Conservation (phyloP, 2,329 filamentous ascomycete species). For the Aureobasidium sp. region DNA sequence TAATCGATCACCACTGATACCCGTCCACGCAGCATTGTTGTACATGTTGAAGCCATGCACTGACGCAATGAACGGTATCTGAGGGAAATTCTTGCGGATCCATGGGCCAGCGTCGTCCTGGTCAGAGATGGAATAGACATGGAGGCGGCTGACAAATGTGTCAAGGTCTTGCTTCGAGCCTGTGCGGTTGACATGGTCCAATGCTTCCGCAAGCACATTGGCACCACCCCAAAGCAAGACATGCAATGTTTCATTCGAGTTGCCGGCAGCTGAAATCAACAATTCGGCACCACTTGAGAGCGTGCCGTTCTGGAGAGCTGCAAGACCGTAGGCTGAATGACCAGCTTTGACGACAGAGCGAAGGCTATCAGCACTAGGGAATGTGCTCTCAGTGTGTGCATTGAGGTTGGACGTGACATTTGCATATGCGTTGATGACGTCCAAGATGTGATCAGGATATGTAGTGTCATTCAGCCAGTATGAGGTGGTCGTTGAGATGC, state of each 20-base stretch:
- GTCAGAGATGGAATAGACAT: conserved; percentile 52
- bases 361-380: conserved; percentile 23
- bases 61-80: conserved; percentile 50
- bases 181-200: conserved; percentile 33
- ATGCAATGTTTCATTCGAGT: conserved; percentile 39
- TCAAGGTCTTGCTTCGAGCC: conserved; percentile 28
- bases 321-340: conserved; percentile 34
- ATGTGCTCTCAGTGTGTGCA: conserved; percentile 30
- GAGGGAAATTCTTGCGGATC: conserved; percentile 49
- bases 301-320: conserved; percentile 27
- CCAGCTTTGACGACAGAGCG: conserved; percentile 29
- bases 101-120: conserved; percentile 53
- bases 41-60: conserved; percentile 53
- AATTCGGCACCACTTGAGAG: conserved; percentile 22
- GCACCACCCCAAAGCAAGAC: conserved; percentile 45
- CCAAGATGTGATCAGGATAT: conserved; percentile 24
- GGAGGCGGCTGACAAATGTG: conserved; percentile 36
- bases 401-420: conserved; percentile 37
- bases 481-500: conserved; percentile 23
- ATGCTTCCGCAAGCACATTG: conserved; percentile 45
- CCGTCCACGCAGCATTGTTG: conserved; percentile 48
- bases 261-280: conserved; percentile 22
- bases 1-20: conserved; percentile 46
- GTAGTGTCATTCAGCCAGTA: conserved; percentile 24
- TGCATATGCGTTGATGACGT: conserved; percentile 26